Conservation (phyloP, 1,284 basidiomycete genomes). For the Fomes fomentarius region DNA sequence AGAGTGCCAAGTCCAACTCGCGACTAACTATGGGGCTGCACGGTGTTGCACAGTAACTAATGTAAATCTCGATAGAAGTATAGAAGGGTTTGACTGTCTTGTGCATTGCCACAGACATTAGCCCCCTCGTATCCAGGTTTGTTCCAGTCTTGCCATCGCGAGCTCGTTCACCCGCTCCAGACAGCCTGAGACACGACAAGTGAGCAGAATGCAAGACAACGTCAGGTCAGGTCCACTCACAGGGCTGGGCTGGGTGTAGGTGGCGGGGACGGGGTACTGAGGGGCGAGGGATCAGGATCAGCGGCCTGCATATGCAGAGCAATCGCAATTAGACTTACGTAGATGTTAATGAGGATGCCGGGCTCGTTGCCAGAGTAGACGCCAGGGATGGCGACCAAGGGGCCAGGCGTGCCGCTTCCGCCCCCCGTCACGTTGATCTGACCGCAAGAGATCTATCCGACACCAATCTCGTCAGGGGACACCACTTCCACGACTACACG, state of each 20-base stretch:
- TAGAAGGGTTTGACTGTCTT: too few relatives aligned
- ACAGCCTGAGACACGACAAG: conserved; percentile 1
- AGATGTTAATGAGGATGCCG: conserved; percentile 33
- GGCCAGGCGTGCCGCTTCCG: conserved; percentile 37
- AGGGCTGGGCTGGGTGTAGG: conserved; percentile 19
- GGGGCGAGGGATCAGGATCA: neutral
- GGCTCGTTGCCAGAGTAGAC: conserved; percentile 39
- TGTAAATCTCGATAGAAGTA: too few relatives aligned
- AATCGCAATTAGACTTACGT: conserved; percentile 23
- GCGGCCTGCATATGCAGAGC: neutral
- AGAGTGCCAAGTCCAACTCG: too few relatives aligned
- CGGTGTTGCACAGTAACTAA: too few relatives aligned
- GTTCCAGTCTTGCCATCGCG: too few relatives aligned
- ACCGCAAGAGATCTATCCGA: conserved; percentile 26
- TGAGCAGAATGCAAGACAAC: too few relatives aligned
- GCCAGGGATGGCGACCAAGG: conserved; percentile 39
- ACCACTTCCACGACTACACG: conserved; percentile 11
- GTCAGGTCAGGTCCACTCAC: neutral
- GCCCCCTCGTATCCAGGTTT: too few relatives aligned
- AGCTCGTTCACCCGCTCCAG: conserved; percentile 10
- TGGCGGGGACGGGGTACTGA: conserved; percentile 17
- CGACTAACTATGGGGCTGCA: too few relatives aligned
- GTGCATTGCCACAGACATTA: too few relatives aligned
- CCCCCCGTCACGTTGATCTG: conserved; percentile 38
- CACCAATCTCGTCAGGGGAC: conserved; percentile 2